Evolutionary conservation across 208 protist genomes (phyloP), one percentile per base, ranked within the genome.

Genomic region (Wallacemonas sp.): DNA sequence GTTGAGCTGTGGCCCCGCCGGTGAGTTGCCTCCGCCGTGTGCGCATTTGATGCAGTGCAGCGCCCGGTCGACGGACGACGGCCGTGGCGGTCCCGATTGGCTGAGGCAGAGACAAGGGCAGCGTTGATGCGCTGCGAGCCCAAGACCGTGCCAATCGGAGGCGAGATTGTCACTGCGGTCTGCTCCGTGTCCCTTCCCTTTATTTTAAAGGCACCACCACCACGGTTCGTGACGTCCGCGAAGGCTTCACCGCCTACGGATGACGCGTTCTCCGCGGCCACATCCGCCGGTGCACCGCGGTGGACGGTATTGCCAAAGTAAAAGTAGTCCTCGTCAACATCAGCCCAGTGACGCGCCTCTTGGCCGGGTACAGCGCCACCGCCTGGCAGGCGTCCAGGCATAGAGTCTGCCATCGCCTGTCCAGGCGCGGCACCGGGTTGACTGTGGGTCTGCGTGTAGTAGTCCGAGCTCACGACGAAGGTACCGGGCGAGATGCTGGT

Each of bases 291-390:
- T 0, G 56, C 53, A 31, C 70, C 36, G 2, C 54, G 39, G 30
- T 24, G 55, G 38, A 46, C 62, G 12, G 51, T 60, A 0, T 67
- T 75, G n/a, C 84, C 89, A 77, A 92, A 95, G 73, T 88, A 89
- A 46, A 92, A 92, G 70, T 95, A 92, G 71, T 92, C 86, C 19
- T 92, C 86, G 21, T 91, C 83, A 36, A 80, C 72, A 21, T 86
- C 72, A 1, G 75, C 62, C 68, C 73, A 81, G n/a, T 59, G 60
- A 41, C 49, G 61, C 14, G 21, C 45, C 38, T 46, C 49, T 22
- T 28, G 61, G 2, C 2, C 33, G 5, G 15, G 19, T 2, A 30
- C 27, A 4, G 31, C 61, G 24, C 45, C 28, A 31, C 15, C 41
- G 45, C 30, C 30, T 24, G 42, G 46, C 3, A 53, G 51, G n/a